phyloP scores from a whole-genome alignment of 2,329 filamentous ascomycete species.

The Fusarium tanahbumbuense region DNA sequence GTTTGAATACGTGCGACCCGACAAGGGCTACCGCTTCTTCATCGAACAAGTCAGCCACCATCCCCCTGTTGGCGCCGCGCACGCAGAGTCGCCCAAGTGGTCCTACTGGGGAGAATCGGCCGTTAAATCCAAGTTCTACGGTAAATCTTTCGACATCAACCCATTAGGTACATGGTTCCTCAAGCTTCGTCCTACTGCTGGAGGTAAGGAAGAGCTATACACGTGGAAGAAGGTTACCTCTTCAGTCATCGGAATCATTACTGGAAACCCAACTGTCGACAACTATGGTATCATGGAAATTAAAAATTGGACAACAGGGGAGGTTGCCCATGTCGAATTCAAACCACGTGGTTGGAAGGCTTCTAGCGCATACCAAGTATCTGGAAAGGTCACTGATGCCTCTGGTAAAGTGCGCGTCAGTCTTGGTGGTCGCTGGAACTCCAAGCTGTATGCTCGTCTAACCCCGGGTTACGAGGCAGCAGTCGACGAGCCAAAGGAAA shows the following conservation, averaged over 20 bases:
- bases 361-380: constrained; percentile 87
- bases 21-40: constrained; percentile 98
- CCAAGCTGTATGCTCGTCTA: constrained; percentile 92
- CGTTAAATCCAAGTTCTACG: constrained; percentile 96
- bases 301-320: constrained; percentile 96
- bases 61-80: constrained; percentile 91
- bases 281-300: constrained; percentile 98
- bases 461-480: constrained; percentile 89
- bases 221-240: constrained; percentile 99
- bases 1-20: constrained; percentile 93
- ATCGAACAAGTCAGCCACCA: constrained; percentile 99
- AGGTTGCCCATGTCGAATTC: constrained; percentile 90
- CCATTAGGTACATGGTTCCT: constrained; percentile 98
- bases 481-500: constrained; percentile 67
- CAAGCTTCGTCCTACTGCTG: constrained; percentile 78
- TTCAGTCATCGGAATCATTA: constrained; percentile 98
- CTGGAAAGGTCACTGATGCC: constrained; percentile 84
- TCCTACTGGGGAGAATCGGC: constrained; percentile 97
- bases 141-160: constrained; percentile 97
- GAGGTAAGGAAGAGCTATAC: constrained; percentile 86
- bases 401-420: constrained; percentile 86
- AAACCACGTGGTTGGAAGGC: constrained; percentile 97
- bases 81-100: constrained; percentile 93
- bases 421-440: constrained; percentile 96
- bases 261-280: constrained; percentile 94